Percentiles rank a stretch among this genome's conserved stretches.
These are phyloP conservation scores for Rhododendron mucronatum DNA, from an alignment of 148 eudicot species.

Conservation along the genomic window DNA sequence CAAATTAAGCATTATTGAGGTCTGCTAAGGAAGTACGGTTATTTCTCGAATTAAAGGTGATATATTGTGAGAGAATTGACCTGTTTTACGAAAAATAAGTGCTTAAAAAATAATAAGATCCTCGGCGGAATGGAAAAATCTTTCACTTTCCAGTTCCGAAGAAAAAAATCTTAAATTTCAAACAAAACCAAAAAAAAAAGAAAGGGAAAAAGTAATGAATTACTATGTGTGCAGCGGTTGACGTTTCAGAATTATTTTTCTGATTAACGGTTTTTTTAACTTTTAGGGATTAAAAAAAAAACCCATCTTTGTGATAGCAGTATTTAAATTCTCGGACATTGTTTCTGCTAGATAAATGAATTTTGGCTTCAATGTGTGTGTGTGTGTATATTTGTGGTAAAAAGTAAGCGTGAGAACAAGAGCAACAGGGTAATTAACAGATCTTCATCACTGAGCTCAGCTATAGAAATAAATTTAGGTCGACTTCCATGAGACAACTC, in stretches of 20 bases:
- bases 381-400: not conserved
- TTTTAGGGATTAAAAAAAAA: not conserved
- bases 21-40: no score
- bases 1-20: not conserved
- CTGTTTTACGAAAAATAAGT: no score
- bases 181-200: not conserved
- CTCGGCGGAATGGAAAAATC: not conserved
- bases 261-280: not conserved
- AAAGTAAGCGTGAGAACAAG: not conserved
- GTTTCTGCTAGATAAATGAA: not conserved
- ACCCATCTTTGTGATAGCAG: not conserved
- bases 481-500: not conserved
- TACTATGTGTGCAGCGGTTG: not conserved
- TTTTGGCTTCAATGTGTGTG: not conserved
- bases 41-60: no score
- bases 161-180: not conserved
- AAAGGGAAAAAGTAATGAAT: not conserved
- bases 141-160: not conserved
- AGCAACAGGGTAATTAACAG: not conserved
- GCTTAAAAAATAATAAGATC: no score
- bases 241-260: not conserved
- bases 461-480: not conserved
- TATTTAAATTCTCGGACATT: not conserved
- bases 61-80: no score
- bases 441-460: not conserved